Base-by-base conservation (phyloP, 495 filamentous ascomycete genomes). In the Halenospora varia region DNA sequence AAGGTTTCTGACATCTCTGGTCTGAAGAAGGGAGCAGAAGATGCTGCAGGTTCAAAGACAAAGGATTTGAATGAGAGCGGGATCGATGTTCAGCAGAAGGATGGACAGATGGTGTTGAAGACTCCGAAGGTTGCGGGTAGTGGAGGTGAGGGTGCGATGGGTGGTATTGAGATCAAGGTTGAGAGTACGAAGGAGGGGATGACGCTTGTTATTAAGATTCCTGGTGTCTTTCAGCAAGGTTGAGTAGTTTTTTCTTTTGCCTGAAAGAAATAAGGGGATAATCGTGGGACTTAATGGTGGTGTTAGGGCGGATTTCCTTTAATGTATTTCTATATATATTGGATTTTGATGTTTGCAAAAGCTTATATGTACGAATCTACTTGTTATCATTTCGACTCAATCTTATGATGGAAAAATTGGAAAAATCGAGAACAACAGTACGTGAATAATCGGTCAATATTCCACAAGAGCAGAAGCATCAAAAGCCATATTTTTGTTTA, bases 121-220 rank as follows among this genome's bases (percentile, higher is more conserved):
- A 25, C 47, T n/a, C 18, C 18, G 9, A 25, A 49, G 2, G 39
- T 3, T n/a, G 53, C 22, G 10, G 24, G 24, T 13, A 25, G 35
- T 47, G 45, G 17, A 11, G 23, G 19, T 3, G 35, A n/a, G 13
- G 20, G 39, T 17, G 2, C n/a, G n/a, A n/a, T 18, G 17, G 17
- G 23, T 15, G 56, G 57, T 2, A 63, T 63, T 29, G 53, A 63
- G 52, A 57, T 63, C 25, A 51, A 26, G 3, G 48, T 63, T 18
- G 29, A 62, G 22, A 55, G 54, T 44, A 62, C 61, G 19, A 59
- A 60, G 41, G 61, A 63, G 1, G 61, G 61, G 23, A 63, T 58
- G 10, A 52, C 52, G 2, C 40, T 63, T 17, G 49, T 51, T 39
- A 60, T 63, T 29, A 60, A 46, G 48, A 60, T 63, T 46, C 56